phyloP scores from a whole-genome alignment of 140 eudicot genomes.

The Stevia rebaudiana region DNA sequence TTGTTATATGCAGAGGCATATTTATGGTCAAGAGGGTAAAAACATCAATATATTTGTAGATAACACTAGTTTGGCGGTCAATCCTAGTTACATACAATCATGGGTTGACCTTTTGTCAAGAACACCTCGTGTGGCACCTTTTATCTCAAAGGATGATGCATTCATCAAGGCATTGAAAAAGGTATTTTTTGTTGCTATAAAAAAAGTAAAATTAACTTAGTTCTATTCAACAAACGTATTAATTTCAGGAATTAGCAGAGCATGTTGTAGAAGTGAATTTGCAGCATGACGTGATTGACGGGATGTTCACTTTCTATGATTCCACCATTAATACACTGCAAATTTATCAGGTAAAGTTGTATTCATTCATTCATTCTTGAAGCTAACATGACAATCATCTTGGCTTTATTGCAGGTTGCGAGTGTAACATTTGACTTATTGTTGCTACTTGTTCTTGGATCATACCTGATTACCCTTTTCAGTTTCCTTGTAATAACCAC shows the following conservation, averaged over 20 bases:
- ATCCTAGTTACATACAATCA: slow-evolving; percentile 62
- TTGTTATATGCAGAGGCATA: slow-evolving; percentile 64
- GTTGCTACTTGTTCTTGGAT: slow-evolving; percentile 71
- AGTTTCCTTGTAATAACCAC: slow-evolving; percentile 75
- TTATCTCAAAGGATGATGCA: slow-evolving; percentile 64
- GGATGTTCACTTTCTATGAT: slow-evolving; percentile 79
- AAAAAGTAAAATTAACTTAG: neutral
- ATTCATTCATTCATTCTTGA: neutral
- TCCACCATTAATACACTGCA: slow-evolving; percentile 61
- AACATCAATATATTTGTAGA: slow-evolving; percentile 68
- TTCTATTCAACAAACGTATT: no score
- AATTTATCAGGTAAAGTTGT: slow-evolving; percentile 68
- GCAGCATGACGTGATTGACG: slow-evolving; percentile 85
- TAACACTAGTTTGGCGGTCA: slow-evolving; percentile 63
- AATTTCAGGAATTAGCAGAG: slow-evolving; percentile 68
- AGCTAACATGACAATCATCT: neutral
- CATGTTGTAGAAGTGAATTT: slow-evolving; percentile 67
- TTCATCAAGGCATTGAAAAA: slow-evolving; percentile 63
- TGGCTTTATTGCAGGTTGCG: slow-evolving; percentile 58
- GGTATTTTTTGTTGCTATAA: slow-evolving; percentile 32
- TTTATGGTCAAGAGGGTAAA: slow-evolving; percentile 68
- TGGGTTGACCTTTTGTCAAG: slow-evolving; percentile 77
- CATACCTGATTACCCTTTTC: slow-evolving; percentile 77
- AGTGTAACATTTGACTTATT: slow-evolving; percentile 94
- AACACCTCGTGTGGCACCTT: slow-evolving; percentile 92